phyloP scores from a whole-genome alignment of 495 filamentous ascomycete genomes.

The Lineolata rhizophorae region DNA sequence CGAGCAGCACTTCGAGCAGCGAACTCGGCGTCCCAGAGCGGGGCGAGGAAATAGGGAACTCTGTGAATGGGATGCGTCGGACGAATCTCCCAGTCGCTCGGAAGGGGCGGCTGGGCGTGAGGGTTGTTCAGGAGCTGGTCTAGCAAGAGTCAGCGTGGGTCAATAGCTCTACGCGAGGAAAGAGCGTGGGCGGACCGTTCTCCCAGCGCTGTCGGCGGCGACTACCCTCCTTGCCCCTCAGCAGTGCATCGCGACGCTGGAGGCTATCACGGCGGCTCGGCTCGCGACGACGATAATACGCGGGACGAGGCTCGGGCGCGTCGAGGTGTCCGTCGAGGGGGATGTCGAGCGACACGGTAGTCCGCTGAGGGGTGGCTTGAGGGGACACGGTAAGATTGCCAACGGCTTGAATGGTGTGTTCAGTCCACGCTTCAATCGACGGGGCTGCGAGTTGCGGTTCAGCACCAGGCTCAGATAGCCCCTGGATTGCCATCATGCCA shows the following conservation, averaged over 20 bases:
- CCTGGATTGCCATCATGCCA: no score
- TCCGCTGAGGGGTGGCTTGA: conserved; percentile 6
- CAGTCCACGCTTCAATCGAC: conserved; percentile 16
- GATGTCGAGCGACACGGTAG: conserved; percentile 16
- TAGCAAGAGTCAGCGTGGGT: conserved; percentile 14
- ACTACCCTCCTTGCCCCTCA: conserved; percentile 88
- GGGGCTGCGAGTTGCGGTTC: no score
- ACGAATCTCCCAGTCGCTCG: conserved; percentile 57
- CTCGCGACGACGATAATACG: no score
- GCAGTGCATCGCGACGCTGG: conserved; percentile 50
- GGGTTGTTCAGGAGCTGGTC: conserved; percentile 76
- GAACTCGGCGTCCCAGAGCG: conserved; percentile 59
- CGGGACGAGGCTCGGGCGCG: neutral
- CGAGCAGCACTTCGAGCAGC: conserved; percentile 17
- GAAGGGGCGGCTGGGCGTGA: conserved; percentile 57
- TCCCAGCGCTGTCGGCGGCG: conserved; percentile 79
- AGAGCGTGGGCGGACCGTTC: no score
- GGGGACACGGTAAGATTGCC: conserved; percentile 9
- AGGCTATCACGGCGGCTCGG: conserved; percentile 42
- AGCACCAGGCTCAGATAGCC: no score
- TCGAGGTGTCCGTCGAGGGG: conserved; percentile 17
- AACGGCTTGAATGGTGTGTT: conserved; percentile 11
- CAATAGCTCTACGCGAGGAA: neutral
- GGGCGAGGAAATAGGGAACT: conserved; percentile 79
- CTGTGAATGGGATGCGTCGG: conserved; percentile 54